Conservation (phyloP, 257 asterid species). For the Plantago elongata region DNA sequence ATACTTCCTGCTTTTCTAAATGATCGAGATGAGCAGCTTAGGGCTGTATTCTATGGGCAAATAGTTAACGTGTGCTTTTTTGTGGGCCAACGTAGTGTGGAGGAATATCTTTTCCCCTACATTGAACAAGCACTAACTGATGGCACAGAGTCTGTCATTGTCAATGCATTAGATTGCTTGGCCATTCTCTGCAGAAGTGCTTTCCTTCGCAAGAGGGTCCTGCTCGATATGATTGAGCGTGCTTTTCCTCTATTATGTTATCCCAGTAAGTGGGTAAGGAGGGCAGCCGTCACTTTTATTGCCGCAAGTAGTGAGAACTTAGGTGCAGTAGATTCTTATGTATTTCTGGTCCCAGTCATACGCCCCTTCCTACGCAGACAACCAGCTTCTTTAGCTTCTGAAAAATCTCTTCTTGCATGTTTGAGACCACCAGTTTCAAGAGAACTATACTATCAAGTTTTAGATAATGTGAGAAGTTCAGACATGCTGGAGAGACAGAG, state of each 20-base stretch:
- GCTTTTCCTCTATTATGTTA: conserved; percentile 81
- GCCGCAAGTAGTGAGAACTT: conserved; percentile 88
- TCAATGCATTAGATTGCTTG: conserved; percentile 90
- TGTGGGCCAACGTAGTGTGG: conserved; percentile 98
- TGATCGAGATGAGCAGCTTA: conserved; percentile 96
- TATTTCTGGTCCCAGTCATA: conserved; percentile 86
- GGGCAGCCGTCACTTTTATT: conserved; percentile 68
- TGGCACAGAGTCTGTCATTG: conserved; percentile 75
- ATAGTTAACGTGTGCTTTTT: conserved; percentile 81
- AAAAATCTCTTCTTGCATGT: conserved; percentile 71
- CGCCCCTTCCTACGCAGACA: conserved; percentile 88
- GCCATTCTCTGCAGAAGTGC: conserved; percentile 84
- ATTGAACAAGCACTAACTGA: conserved; percentile 96
- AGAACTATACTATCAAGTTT: conserved; percentile 64
- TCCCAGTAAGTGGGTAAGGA: conserved; percentile 96
- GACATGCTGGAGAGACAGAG: conserved; percentile 98
- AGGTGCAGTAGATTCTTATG: conserved; percentile 97
- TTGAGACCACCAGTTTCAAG: conserved; percentile 81
- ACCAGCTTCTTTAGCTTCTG: conserved; percentile 93
- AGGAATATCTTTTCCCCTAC: conserved; percentile 94
- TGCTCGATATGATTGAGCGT: conserved; percentile 92
- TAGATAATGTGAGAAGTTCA: conserved; percentile 82
- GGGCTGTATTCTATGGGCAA: conserved; percentile 94
- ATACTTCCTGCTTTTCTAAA: conserved; percentile 98
- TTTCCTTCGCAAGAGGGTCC: conserved; percentile 74